These are phyloP conservation scores for Microbotryum silenes-acaulis DNA, from an alignment of 1,284 basidiomycete genomes.

Conservation along the genomic window DNA sequence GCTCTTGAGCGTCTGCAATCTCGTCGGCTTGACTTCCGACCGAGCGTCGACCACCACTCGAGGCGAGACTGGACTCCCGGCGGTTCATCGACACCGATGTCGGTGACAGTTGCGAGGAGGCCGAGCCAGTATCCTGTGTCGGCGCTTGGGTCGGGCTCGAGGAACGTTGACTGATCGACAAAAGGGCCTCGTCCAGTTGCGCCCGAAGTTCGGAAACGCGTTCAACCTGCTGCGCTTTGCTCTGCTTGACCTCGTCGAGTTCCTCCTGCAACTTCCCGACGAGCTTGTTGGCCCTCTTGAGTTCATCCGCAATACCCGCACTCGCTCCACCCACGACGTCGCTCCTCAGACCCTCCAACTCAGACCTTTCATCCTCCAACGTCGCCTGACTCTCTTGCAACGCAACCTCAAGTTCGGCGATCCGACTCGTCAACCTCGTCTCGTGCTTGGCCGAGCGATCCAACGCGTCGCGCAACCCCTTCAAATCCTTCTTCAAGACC, in stretches of 20 bases:
- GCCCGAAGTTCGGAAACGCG: background rate
- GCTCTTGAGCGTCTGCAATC: slow-evolving; percentile 27
- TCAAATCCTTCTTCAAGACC: slow-evolving; percentile 58
- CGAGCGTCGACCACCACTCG: background rate
- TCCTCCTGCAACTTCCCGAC: slow-evolving; percentile 47
- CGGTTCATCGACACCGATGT: background rate
- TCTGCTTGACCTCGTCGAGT: slow-evolving; percentile 28
- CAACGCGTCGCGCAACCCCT: slow-evolving; percentile 55
- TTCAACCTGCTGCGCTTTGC: slow-evolving; percentile 17
- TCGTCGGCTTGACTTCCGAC: slow-evolving; percentile 31
- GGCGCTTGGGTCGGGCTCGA: background rate
- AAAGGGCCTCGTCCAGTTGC: background rate
- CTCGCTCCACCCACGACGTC: slow-evolving; percentile 44
- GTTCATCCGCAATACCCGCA: slow-evolving; percentile 21
- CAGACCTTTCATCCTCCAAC: slow-evolving; percentile 81
- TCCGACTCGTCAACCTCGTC: slow-evolving; percentile 52
- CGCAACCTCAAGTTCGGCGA: slow-evolving; percentile 79
- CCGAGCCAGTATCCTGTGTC: background rate
- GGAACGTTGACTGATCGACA: background rate
- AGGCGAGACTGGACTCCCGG: slow-evolving; percentile 4
- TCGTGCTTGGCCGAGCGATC: slow-evolving; percentile 57
- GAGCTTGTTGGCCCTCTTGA: slow-evolving; percentile 38
- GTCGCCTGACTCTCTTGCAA: slow-evolving; percentile 78
- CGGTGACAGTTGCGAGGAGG: background rate
- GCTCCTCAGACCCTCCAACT: slow-evolving; percentile 72